Base-by-base conservation (phyloP, 805 yeast species). In the Nakazawaea anatomiae region DNA sequence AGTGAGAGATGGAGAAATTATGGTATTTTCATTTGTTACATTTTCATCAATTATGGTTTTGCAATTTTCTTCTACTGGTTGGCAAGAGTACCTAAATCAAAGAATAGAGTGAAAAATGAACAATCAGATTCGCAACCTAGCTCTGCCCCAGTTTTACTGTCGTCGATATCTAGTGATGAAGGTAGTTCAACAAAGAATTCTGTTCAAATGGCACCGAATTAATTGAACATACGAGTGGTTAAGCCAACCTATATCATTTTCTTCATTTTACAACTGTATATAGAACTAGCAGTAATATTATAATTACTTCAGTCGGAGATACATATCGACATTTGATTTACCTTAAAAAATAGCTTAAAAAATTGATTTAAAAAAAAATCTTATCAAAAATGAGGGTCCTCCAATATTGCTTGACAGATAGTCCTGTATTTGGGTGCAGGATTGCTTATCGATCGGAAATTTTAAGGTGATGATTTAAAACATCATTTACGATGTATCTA, bases 21-120 rank as follows among this genome's bases (percentile, higher is more conserved):
- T 59, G 88, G 87, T 57, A 71, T 83, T 29, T 76, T 74, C 57
- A 62, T 76, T 53, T 73, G 73, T 46, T 83, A 69, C 58, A 73
- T 78, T 54, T 69, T 64, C 28, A 68, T 79, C 57, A 76, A 80
- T 57, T 53, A 67, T 7, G 10, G 52, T 4, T 52, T 69, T 44
- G 56, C 67, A 11, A 51, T 64, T 46, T 56, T 57, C 57, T 49
- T 67, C 52, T 77, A 76, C 60, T 77, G 68, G 66, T 56, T 69
- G 43, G 65, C 68, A 14, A 65, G 75, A 60, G 74, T 71, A 42
- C 75, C 75, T 10, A 69, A 68, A 56, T 32, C 48, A 11, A 51
- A 48, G 34, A 54, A 46, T 50, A 51, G 56, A 48, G 46, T 35
- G 8, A 34, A 34, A 7, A 18, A 44, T 35, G 39, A 44, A 34